Evolutionary conservation across 768 basidiomycete species (phyloP).

Genomic region (Trametes elegans): DNA sequence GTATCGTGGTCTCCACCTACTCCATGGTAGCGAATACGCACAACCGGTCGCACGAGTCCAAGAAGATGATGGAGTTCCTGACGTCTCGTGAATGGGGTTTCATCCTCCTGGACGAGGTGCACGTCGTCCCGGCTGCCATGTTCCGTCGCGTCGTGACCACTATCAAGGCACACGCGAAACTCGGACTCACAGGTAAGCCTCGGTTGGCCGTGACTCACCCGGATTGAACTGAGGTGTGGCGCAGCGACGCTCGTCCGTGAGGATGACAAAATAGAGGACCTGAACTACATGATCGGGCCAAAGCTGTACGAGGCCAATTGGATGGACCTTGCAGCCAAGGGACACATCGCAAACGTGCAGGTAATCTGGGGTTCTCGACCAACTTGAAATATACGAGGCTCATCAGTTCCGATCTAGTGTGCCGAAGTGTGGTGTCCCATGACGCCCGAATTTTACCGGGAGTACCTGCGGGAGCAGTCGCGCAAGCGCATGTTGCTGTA

Average conservation of each 20-base stretch:
- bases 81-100: conserved; percentile 99
- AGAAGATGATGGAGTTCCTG: conserved; percentile 99
- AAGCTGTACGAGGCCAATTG: conserved; percentile 99
- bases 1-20: conserved; percentile 98
- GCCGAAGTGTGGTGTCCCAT: conserved; percentile 99
- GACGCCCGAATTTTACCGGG: conserved; percentile 99
- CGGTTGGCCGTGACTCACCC: background rate
- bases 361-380: conserved; percentile 44
- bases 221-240: background rate
- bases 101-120: conserved; percentile 95
- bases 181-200: conserved; percentile 85
- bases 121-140: conserved; percentile 98
- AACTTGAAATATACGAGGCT: background rate
- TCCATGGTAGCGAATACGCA: conserved; percentile 99
- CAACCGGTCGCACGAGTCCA: conserved; percentile 97
- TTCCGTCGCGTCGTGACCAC: conserved; percentile 97
- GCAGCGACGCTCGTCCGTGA: conserved; percentile 96
- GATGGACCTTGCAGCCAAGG: conserved; percentile 99
- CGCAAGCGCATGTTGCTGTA: conserved; percentile 95
- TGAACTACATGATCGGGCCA: conserved; percentile 99
- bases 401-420: conserved; percentile 52
- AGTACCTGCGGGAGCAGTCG: conserved; percentile 91
- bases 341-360: conserved; percentile 99
- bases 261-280: conserved; percentile 97
- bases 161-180: conserved; percentile 98